Evolutionary conservation across 2,329 filamentous ascomycete species (phyloP), one percentile per base, ranked within the genome.

Genomic region (Cryphonectria naterciae): DNA sequence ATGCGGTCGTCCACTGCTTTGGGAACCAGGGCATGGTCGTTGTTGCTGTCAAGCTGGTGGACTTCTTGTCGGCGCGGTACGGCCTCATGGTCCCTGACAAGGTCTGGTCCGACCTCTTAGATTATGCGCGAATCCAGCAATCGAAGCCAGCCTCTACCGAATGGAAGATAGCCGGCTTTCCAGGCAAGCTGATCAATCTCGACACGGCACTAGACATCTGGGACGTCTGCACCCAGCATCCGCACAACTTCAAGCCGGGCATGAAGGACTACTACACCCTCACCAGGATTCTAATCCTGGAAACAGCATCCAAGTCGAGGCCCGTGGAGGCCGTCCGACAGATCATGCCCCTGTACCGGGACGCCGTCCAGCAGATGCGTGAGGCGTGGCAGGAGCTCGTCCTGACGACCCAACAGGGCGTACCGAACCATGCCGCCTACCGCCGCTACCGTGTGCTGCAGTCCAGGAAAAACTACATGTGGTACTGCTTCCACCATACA

Each of bases 1-100:
- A 87, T 68, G 86, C 90, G 11, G 81, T 95, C n/a, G 90, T 91
- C 7, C 89, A 93, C 76, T 83, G 85, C 1, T 92, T 91, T 73
- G 87, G 91, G n/a, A 85, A 85, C 72, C 93, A 91, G 79, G 89
- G 87, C 64, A 84, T 91, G 68, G 83, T 94, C 4, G 77, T 83
- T 0, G 82, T 85, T 1, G 92, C 88, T 17, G 76, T 91, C 37
- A 84, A 86, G 56, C 76, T 92, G 0, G 80, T 94, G 17, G 85
- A 92, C 71, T 87, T 87, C 74, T 78, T 95, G 64, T 91, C 92
- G 0, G 80, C 80, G 1, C 82, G 82, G 8, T 93, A 92, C 79
- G 73, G 81, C 1, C 80, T 95, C 35, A 73, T 81, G 1, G 88
- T 95, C 52, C 80, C 88, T 0, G 75, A 77, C 8, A 77, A 83